Percentiles rank a stretch among this genome's conserved stretches.
Evolutionary conservation across 2,329 filamentous ascomycete genomes (phyloP).

Genomic region (Dactylella cylindrospora): DNA sequence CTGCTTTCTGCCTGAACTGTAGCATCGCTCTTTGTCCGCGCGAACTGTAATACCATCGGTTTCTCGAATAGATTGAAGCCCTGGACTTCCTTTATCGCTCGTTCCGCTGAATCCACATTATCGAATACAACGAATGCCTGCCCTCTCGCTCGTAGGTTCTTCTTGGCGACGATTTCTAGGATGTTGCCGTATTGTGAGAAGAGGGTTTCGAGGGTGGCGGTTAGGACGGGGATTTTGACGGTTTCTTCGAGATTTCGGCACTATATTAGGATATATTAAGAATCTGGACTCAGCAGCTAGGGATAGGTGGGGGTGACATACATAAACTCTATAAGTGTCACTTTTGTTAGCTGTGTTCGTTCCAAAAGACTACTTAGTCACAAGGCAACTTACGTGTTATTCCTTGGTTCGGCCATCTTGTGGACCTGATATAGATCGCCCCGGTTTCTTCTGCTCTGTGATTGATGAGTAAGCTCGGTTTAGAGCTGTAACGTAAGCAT

Average conservation of each 20-base stretch:
- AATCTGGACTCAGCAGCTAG: background rate
- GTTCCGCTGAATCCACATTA: constrained; percentile 71
- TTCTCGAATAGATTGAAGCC: constrained; percentile 93
- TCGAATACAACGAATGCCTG: constrained; percentile 96
- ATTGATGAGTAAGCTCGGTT: background rate
- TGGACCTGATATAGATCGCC: background rate
- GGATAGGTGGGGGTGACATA: constrained; percentile 20
- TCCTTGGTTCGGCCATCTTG: constrained; percentile 36
- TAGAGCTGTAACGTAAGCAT: constrained; percentile 15
- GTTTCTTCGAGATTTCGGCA: constrained; percentile 84
- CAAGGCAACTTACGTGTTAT: constrained; percentile 34
- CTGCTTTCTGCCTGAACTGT: constrained; percentile 74
- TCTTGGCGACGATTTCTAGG: constrained; percentile 82
- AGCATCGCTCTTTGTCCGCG: constrained; percentile 81
- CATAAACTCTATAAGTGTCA: constrained; percentile 38
- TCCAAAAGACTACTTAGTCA: no score
- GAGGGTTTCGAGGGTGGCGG: constrained; percentile 70
- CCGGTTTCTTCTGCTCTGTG: background rate
- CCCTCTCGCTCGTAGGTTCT: constrained; percentile 85
- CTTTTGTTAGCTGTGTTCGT: constrained; percentile 24
- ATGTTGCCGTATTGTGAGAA: constrained; percentile 88
- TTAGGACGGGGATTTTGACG: constrained; percentile 77
- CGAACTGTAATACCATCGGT: constrained; percentile 80
- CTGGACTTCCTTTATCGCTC: constrained; percentile 83
- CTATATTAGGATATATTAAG: constrained; percentile 47